Base-by-base conservation (phyloP, 345 rosid species). In the Trapa bicornis region DNA sequence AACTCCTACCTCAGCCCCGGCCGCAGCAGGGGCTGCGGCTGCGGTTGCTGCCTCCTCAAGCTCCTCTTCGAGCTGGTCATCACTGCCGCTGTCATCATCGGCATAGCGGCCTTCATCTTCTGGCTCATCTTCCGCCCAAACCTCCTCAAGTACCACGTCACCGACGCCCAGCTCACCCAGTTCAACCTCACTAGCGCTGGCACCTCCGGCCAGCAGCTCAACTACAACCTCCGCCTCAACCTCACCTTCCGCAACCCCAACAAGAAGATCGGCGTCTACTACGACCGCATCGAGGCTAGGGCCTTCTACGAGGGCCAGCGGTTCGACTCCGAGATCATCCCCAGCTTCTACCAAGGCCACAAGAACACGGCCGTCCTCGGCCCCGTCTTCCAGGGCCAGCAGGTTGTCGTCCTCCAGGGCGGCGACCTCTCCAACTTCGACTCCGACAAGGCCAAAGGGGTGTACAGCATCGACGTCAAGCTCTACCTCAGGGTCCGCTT, bases 51-150 rank as follows among this genome's bases (percentile, higher is more conserved):
- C 73, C 56, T 76, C 62, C 48, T 76, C 41, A 58, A 39, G 69
- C 47, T 75, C 72, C 35, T 75, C 60, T 12, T 72, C 48, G 36
- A 72, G 58, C 22, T 75, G 35, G 1, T 75, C 66, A 1, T 76
- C 47, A 64, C 75, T 58, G 57, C 65, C 48, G 73, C 38, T 12
- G 32, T 76, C 67, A 2, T 52, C 68, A 33, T 74, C 16, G 82
- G 80, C 47, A 48, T 78, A 16, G 76, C 75, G 42, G 38, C 53
- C 63, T 48, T 81, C 57, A 5, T 81, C 42, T 70, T 81, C 80
- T 81, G 84, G 84, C 78, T 81, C 65, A 45, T 81, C 37, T 67
- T 81, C 69, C 82, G 79, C 29, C 82, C 85, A 72, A 76, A 72
- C 75, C 65, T 62, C 53, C 70, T 81, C 72, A 76, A 78, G 47